Base-by-base conservation (phyloP, 106 monocot genomes). In the Allium fistulosum region DNA sequence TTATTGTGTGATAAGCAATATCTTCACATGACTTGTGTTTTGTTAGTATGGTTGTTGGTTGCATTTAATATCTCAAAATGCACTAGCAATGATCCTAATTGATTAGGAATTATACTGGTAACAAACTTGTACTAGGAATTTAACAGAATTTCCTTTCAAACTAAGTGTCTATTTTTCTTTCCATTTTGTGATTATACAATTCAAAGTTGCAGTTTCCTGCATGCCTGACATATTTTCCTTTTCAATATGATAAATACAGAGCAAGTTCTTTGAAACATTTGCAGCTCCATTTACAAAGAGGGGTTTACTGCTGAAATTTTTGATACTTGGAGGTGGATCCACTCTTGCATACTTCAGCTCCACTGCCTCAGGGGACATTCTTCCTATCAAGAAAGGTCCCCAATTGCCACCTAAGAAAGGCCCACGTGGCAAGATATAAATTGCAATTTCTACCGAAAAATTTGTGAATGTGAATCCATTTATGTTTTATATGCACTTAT, bases 231-330 rank as follows among this genome's bases (percentile, higher is more conserved):
- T 59, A 56, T 28, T 65, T 61, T 26, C 10, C 50, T 56, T 53
- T 58, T 55, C 9, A 50, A 5, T 27, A 52, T 6, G 17, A 67
- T 18, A 9, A 68, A 67, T 67, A 27, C 85, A 95, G 94, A 95
- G 94, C 85, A 95, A 91, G 71, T 95, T 95, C 85, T 95, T 95
- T 22, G 88, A 95, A 79, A 95, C 94, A 9, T 95, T 95, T 45
- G 94, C 81, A 10, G 90, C 79, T 28, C 94, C 94, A 1, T 91
- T 95, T 79, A 88, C 83, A 27, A 95, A 91, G 85, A 88, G 94
- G 48, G 91, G 94, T 7, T 46, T 95, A 37, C 67, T 95, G 70
- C 88, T 95, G 58, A 95, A 91, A 88, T 95, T 95, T 77, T 78
- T 87, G 72, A 74, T 95, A 18, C 52, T 95, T 15, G 91, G 90